Base-by-base conservation (phyloP, 2,329 filamentous ascomycete species). In the Rhynchosporium secalis region DNA sequence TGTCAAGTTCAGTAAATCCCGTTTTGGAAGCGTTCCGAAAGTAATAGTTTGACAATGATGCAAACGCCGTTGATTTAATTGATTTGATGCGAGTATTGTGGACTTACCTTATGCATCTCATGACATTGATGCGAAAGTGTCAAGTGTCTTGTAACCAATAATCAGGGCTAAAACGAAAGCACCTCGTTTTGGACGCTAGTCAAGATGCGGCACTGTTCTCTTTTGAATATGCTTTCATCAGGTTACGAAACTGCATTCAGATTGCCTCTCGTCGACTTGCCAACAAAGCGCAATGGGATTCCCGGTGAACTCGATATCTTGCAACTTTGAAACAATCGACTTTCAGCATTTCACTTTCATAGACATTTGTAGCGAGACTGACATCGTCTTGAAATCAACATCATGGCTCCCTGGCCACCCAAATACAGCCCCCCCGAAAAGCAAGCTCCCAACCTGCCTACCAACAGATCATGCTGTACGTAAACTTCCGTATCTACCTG, bases 321-420 rank as follows among this genome's bases (percentile, higher is more conserved):
- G 31, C 9, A 26, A 4, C 3, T 36, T 9, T 29, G 13, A 2
- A 52, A 38, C 31, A 52, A 26, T 52, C 7, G 1, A 36, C 33
- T 38, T 38, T 2, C 20, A 7, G 20, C 36, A 26, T 9, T 38
- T 26, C 5, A 5, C 20, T 20, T 26, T 26, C 31, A 10, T 4
- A n/a, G 4, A 51, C 10, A 31, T 38, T 15, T 52, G 31, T 10
- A 10, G 20, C 48, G 26, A 15, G 12, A 49, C 9, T 49, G n/a
- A 31, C 8, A 26, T 26, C 12, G 15, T 3, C 12, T 15, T 20
- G 5, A 52, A 20, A 2, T 52, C 8, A 26, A 20, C 31, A 38
- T 12, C 10, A 52, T 52, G 48, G 48, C 29, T 52, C 48, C 48
- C 13, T 52, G 48, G 48, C 48, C 48, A 15, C 48, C 48, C n/a